Evolutionary conservation across 208 protist genomes (phyloP).

Genomic region (Crithidia sp.): DNA sequence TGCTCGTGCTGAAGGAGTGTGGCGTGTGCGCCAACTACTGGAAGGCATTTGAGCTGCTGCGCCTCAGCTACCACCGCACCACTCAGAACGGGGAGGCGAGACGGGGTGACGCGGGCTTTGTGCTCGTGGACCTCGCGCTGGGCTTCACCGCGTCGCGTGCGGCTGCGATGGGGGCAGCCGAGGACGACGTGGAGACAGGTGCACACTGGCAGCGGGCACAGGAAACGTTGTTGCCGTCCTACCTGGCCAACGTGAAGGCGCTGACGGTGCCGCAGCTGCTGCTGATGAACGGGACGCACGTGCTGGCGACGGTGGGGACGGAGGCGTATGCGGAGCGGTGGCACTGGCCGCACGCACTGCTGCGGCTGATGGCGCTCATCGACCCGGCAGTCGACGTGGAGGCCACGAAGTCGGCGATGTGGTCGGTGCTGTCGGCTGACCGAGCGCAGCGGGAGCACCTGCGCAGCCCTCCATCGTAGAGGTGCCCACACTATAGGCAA

Average conservation of each 20-base stretch:
- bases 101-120: background rate
- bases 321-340: conserved; percentile 24
- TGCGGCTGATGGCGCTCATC: conserved; percentile 6
- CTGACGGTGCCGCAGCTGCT: conserved; percentile 42
- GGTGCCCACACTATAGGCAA: too few species aligned
- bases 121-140: background rate
- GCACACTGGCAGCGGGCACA: conserved; percentile 5
- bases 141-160: background rate
- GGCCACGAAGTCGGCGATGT: conserved; percentile 3
- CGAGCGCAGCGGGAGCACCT: background rate
- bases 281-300: conserved; percentile 39
- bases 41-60: conserved; percentile 52
- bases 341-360: conserved; percentile 19
- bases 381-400: background rate
- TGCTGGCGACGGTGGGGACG: conserved; percentile 34
- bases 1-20: conserved; percentile 48
- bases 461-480: background rate
- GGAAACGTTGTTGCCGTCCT: background rate
- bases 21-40: conserved; percentile 41
- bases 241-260: background rate
- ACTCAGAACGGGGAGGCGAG: background rate
- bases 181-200: background rate
- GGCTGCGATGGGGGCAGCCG: background rate
- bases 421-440: background rate
- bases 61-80: conserved; percentile 9